Evolutionary conservation across 2,329 filamentous ascomycete genomes (phyloP).

Genomic region (Trichoderma breve): DNA sequence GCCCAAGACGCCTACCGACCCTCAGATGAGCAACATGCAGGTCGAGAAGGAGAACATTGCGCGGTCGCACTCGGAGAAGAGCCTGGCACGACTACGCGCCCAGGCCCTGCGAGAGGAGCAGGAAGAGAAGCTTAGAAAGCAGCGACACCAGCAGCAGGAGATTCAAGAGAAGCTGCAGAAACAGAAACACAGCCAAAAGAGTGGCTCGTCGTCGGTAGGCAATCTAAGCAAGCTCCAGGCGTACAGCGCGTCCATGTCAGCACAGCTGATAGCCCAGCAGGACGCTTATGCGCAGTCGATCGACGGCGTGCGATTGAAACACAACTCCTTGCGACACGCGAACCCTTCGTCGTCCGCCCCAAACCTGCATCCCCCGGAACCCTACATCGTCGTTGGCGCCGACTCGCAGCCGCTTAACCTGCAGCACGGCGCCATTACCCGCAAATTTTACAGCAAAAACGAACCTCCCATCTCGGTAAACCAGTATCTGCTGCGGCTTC

Average conservation of each 20-base stretch:
- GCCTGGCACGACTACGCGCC: constrained; percentile 45
- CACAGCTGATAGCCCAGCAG: constrained; percentile 30
- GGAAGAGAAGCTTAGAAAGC: constrained; percentile 26
- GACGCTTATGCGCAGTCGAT: constrained; percentile 34
- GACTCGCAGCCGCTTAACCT: constrained; percentile 70
- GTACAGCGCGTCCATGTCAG: constrained; percentile 30
- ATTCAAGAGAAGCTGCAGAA: background rate
- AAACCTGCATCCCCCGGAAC: constrained; percentile 35
- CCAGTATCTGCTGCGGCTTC: constrained; percentile 82
- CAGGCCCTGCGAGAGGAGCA: constrained; percentile 37
- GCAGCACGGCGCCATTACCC: constrained; percentile 81
- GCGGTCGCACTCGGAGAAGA: constrained; percentile 56
- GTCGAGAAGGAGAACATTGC: constrained; percentile 61
- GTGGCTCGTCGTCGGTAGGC: constrained; percentile 17
- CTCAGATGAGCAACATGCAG: constrained; percentile 63
- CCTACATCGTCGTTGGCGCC: constrained; percentile 62
- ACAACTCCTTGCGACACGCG: constrained; percentile 30
- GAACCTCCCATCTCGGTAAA: constrained; percentile 79
- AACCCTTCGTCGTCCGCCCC: constrained; percentile 21
- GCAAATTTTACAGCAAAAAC: constrained; percentile 89
- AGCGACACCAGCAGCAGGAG: constrained; percentile 15
- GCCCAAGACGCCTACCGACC: constrained; percentile 59
- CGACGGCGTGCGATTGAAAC: constrained; percentile 55
- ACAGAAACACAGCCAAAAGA: background rate
- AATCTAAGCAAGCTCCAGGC: constrained; percentile 26